Conservation (phyloP, 441 rosid species). For the Pelargonium australe region DNA sequence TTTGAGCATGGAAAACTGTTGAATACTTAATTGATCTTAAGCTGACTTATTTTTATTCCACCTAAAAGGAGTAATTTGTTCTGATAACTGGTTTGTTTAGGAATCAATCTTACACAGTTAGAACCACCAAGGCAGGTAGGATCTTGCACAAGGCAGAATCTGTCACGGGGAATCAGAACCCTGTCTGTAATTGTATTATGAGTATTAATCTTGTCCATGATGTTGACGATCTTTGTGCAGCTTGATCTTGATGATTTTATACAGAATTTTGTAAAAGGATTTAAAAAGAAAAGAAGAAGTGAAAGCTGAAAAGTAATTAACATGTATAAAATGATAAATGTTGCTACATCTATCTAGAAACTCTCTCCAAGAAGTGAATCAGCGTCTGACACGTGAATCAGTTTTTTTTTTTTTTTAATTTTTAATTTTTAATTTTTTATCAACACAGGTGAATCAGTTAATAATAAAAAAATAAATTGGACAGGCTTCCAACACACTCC, state of each 20-base stretch:
- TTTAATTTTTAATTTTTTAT: no score
- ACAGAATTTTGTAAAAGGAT: background rate
- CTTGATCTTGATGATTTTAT: background rate
- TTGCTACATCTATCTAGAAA: no score
- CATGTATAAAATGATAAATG: no score
- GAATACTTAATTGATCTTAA: background rate
- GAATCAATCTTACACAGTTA: background rate
- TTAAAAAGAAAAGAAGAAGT: background rate
- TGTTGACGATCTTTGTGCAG: background rate
- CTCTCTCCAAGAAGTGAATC: no score
- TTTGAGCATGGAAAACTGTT: background rate
- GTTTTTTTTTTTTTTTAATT: no score
- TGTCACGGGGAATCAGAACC: background rate
- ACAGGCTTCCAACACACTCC: no score
- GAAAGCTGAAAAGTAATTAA: background rate
- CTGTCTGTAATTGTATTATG: background rate
- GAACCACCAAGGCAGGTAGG: background rate
- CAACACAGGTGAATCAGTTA: no score
- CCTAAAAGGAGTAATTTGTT: background rate
- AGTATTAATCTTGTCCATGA: background rate
- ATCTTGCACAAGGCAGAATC: background rate
- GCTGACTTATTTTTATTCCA: background rate
- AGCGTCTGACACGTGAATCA: no score
- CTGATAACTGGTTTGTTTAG: background rate
- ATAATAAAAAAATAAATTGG: no score